These are phyloP conservation scores for Arbutus unedo DNA, from an alignment of 148 eudicot genomes.

Conservation along the genomic window DNA sequence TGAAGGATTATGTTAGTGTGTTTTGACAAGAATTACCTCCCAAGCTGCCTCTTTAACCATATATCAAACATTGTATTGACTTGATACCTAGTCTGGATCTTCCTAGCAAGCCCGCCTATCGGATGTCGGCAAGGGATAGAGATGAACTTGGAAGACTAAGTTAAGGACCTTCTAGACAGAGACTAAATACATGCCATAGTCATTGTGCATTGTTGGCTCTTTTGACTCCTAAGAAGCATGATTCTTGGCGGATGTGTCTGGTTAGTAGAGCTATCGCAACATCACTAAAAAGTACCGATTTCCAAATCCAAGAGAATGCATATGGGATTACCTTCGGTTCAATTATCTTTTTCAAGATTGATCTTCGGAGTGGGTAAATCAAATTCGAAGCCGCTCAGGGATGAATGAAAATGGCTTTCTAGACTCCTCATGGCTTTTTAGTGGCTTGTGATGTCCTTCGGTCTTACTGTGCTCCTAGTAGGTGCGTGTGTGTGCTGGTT, in stretches of 20 bases:
- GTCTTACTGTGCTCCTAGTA: not conserved
- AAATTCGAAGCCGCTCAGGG: not conserved
- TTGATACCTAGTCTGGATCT: not conserved
- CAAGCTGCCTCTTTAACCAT: not conserved
- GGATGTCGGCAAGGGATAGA: too few relatives aligned
- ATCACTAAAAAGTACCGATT: not conserved
- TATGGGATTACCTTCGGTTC: not conserved
- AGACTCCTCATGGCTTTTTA: not conserved
- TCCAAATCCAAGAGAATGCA: not conserved
- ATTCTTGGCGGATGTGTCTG: not conserved
- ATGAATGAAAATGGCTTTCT: not conserved
- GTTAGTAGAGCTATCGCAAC: not conserved
- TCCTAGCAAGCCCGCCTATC: not conserved
- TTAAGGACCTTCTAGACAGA: not conserved
- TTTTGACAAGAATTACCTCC: not conserved
- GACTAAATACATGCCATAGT: not conserved
- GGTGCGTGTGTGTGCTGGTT: not conserved
- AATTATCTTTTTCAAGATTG: not conserved
- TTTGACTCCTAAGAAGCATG: not conserved
- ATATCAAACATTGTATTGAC: not conserved
- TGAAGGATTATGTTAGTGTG: not conserved
- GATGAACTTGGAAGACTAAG: not conserved
- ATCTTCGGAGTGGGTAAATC: not conserved
- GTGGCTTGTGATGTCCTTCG: not conserved
- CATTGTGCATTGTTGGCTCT: not conserved